phyloP scores from a whole-genome alignment of 2,329 filamentous ascomycete genomes.

The Fusarium anthophilum region DNA sequence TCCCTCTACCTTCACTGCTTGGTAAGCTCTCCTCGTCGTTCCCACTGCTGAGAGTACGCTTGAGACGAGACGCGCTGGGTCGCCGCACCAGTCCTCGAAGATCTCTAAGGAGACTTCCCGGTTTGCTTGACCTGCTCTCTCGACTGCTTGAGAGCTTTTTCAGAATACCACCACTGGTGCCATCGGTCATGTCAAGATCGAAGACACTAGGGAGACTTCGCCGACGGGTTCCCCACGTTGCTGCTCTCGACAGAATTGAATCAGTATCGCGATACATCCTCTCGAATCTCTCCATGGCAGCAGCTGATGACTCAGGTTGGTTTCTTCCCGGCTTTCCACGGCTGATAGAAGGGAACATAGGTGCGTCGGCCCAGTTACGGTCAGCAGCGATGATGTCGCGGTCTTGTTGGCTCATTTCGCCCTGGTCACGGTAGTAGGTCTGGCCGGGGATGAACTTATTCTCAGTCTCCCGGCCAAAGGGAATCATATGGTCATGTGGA shows the following conservation, averaged over 20 bases:
- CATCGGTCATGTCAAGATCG: slow-evolving; percentile 65
- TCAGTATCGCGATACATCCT: slow-evolving; percentile 63
- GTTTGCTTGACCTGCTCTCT: slow-evolving; percentile 57
- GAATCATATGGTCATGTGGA: slow-evolving; percentile 52
- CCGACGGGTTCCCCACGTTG: slow-evolving; percentile 76
- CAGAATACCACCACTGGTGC: slow-evolving; percentile 67
- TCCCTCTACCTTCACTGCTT: slow-evolving; percentile 35
- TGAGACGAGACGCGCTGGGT: slow-evolving; percentile 57
- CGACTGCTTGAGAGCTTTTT: slow-evolving; percentile 68
- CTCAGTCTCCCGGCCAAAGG: slow-evolving; percentile 57
- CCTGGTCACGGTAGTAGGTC: slow-evolving; percentile 58
- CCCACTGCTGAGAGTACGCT: slow-evolving; percentile 56
- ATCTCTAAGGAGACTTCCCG: slow-evolving; percentile 58
- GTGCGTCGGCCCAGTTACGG: slow-evolving; percentile 61
- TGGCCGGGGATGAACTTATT: slow-evolving; percentile 61
- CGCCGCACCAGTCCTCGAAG: slow-evolving; percentile 61
- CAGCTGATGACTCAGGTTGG: slow-evolving; percentile 62
- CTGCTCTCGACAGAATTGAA: slow-evolving; percentile 69
- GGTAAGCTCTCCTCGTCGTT: slow-evolving; percentile 45
- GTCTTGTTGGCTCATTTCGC: slow-evolving; percentile 57
- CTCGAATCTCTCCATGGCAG: slow-evolving; percentile 63
- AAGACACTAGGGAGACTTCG: slow-evolving; percentile 68
- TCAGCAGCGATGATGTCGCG: slow-evolving; percentile 59
- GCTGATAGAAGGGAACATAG: slow-evolving; percentile 57
- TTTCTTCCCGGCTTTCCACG: slow-evolving; percentile 43